Conservation (phyloP, 768 basidiomycete species). For the Scleroderma citrinum region DNA sequence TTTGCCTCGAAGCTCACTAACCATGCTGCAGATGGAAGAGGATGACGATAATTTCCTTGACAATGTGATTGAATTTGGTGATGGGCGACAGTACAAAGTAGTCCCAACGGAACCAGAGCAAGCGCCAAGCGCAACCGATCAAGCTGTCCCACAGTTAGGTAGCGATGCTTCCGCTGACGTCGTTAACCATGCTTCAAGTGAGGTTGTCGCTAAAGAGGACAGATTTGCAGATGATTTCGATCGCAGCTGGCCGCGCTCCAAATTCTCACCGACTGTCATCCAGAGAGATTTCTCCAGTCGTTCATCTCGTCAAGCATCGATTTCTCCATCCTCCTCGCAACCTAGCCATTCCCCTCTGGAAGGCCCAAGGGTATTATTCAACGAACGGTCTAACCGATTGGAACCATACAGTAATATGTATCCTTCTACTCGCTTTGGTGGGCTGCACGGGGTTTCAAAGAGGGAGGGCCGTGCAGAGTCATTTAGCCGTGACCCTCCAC, state of each 20-base stretch:
- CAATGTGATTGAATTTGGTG: constrained; percentile 91
- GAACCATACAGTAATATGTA: constrained; percentile 71
- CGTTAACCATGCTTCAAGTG: constrained; percentile 18
- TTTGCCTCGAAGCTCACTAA: constrained; percentile 5
- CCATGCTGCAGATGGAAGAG: constrained; percentile 65
- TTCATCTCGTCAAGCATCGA: constrained; percentile 26
- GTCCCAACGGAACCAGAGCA: constrained; percentile 39
- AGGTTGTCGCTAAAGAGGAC: constrained; percentile 75
- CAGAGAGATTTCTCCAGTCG: constrained; percentile 36
- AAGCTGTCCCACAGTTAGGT: constrained; percentile 5
- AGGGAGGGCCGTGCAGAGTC: constrained; percentile 42
- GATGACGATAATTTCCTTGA: constrained; percentile 88
- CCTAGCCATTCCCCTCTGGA: constrained; percentile 47
- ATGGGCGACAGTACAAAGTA: constrained; percentile 88
- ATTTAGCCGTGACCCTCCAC: constrained; percentile 39
- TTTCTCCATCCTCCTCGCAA: constrained; percentile 32
- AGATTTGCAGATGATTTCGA: constrained; percentile 93
- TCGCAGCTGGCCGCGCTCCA: constrained; percentile 88
- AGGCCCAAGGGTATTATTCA: constrained; percentile 79
- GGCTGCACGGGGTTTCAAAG: constrained; percentile 24
- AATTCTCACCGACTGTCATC: constrained; percentile 40
- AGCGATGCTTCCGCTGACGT: constrained; percentile 8
- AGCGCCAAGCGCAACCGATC: constrained; percentile 15
- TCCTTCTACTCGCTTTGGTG: constrained; percentile 37
- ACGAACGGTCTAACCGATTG: constrained; percentile 85